These are phyloP conservation scores for Sporisorium exsertum DNA, from an alignment of 1,284 basidiomycete genomes.

Conservation along the genomic window DNA sequence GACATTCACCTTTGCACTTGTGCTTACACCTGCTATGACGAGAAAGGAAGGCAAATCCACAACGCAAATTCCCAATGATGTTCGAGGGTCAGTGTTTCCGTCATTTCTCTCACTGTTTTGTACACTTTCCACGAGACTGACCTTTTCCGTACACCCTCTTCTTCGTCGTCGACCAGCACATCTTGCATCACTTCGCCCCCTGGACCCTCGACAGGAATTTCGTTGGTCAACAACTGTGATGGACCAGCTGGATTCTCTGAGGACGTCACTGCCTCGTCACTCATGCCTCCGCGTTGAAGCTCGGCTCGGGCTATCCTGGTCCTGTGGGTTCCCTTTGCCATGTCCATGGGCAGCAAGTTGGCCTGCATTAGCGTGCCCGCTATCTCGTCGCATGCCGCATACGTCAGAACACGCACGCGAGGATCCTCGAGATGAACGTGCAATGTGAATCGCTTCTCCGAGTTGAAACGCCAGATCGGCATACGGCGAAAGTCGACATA, in stretches of 20 bases:
- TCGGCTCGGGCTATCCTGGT: constrained; percentile 24
- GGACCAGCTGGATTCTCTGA: not conserved
- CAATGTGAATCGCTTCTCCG: constrained; percentile 50
- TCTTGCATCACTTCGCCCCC: not conserved
- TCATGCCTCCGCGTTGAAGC: constrained; percentile 6
- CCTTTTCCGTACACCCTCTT: constrained; percentile 45
- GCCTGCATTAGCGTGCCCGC: constrained; percentile 40
- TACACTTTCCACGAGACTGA: not conserved
- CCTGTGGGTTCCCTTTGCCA: constrained; percentile 32
- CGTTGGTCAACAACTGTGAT: not conserved
- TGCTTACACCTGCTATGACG: constrained; percentile 41
- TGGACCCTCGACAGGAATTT: not conserved
- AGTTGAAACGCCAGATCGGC: constrained; percentile 42
- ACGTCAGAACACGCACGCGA: constrained; percentile 55
- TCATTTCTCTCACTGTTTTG: not conserved
- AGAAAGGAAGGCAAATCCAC: not conserved
- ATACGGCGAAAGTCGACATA: constrained; percentile 55
- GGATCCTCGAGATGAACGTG: constrained; percentile 59
- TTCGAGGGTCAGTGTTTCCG: not conserved
- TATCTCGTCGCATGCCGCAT: constrained; percentile 49
- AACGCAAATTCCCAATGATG: too few species aligned
- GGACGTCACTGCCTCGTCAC: not conserved
- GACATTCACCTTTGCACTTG: constrained; percentile 60
- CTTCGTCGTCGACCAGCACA: constrained; percentile 6
- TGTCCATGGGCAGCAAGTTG: constrained; percentile 38